Evolutionary conservation across 306 rosid species (phyloP).

Genomic region (Glycyrrhiza uralensis): DNA sequence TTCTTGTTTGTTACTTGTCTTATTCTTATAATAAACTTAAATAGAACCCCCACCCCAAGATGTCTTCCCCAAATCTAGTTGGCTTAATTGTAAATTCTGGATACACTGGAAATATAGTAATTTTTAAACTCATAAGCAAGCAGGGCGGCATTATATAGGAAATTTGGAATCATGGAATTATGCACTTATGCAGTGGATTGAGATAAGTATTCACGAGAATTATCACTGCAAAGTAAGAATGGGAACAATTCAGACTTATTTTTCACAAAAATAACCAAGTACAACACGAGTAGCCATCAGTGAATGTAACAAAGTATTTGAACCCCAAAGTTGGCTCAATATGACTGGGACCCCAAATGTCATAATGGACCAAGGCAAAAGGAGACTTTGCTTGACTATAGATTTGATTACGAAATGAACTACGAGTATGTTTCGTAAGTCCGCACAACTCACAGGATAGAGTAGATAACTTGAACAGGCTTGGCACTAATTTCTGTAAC

Average conservation of each 20-base stretch:
- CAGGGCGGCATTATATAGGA: no score
- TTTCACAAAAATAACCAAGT: background rate
- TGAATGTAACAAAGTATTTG: background rate
- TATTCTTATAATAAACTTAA: no score
- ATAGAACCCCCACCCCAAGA: no score
- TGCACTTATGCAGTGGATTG: background rate
- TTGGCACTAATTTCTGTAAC: background rate
- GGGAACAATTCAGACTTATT: background rate
- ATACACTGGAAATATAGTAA: no score
- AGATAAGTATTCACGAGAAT: background rate
- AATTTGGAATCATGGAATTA: background rate
- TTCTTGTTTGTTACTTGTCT: no score
- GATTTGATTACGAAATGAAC: background rate
- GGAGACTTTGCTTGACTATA: background rate
- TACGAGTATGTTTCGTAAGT: background rate
- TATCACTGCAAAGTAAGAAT: background rate
- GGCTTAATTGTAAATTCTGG: no score
- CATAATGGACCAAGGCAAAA: no score
- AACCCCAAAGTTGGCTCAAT: background rate
- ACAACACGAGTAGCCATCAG: background rate
- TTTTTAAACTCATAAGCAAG: no score
- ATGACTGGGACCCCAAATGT: no score
- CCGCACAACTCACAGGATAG: background rate
- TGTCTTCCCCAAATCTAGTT: no score
- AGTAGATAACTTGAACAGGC: background rate